A percentile compares a stretch with the other conserved stretches of the same genome.
phyloP scores from a whole-genome alignment of 805 yeast genomes.

The Cyberlindnera japonica region DNA sequence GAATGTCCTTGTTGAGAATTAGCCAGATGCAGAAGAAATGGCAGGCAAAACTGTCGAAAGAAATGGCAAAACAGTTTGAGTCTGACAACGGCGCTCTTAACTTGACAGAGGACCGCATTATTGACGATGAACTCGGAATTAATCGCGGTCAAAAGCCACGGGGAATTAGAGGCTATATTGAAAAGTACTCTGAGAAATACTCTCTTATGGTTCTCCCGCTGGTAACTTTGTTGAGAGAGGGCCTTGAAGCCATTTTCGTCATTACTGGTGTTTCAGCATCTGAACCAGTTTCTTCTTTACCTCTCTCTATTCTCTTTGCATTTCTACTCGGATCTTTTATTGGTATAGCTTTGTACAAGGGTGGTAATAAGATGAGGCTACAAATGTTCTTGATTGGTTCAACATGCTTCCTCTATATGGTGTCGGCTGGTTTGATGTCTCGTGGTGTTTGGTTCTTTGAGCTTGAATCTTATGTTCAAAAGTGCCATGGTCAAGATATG shows the following conservation, averaged over 20 bases:
- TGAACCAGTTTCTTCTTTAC: slow-evolving; percentile 61
- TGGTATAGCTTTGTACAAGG: slow-evolving; percentile 67
- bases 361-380: slow-evolving; percentile 74
- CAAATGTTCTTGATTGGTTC: slow-evolving; percentile 71
- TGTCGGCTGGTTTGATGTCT: slow-evolving; percentile 84
- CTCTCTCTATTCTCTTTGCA: slow-evolving; percentile 62
- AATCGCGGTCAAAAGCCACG: slow-evolving; percentile 1
- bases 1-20: slow-evolving; percentile 74
- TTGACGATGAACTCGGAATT: slow-evolving; percentile 17
- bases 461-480: slow-evolving; percentile 65
- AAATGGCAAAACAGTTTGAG: slow-evolving; percentile 39
- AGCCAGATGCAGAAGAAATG: slow-evolving; percentile 83
- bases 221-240: slow-evolving; percentile 84
- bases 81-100: slow-evolving; percentile 15
- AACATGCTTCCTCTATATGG: slow-evolving; percentile 78
- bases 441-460: slow-evolving; percentile 92
- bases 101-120: slow-evolving; percentile 17
- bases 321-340: slow-evolving; percentile 55
- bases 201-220: slow-evolving; percentile 77
- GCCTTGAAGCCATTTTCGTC: slow-evolving; percentile 88
- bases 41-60: slow-evolving; percentile 65
- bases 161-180: slow-evolving; percentile 15
- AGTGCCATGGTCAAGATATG: slow-evolving; percentile 78
- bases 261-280: slow-evolving; percentile 84
- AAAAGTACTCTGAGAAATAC: slow-evolving; percentile 43